Base-by-base conservation (phyloP, 2,329 filamentous ascomycete species). In the Pestalotiopsis sp. region DNA sequence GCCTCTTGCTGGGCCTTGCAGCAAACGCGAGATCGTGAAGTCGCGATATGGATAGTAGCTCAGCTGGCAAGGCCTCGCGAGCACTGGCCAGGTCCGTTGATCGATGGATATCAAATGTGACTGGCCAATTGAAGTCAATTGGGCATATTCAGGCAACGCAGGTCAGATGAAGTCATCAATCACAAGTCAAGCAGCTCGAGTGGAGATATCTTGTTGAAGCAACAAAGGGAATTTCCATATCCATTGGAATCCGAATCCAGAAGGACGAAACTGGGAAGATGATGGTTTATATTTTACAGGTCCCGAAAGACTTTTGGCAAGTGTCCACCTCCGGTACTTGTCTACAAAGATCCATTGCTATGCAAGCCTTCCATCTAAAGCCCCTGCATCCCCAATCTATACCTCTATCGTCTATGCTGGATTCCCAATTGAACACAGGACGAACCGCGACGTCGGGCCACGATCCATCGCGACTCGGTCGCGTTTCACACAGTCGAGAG, bases 381-480 rank as follows among this genome's bases (percentile, higher is more conserved):
- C 67, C 65, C 66, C 60, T 31, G 59, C 67, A 31, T 62, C 68
- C 70, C 71, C 70, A 70, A 70, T 76, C 75, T 76, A 77, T 71
- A 73, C 74, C 72, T 78, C 76, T 77, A 79, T 79, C 77, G 76
- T 78, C 75, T 78, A 71, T 77, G 74, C 73, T 78, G 75, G 74
- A 45, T 74, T 75, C 76, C 71, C 75, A 74, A 74, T 74, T 71
- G 73, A 73, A 76, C 72, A 74, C 71, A 70, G 69, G 73, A 74
- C 70, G 72, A 69, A 64, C 49, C 68, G 67, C 67, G 71, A 69
- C 70, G 55, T 68, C 61, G 69, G 72, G 70, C 72, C 69, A 73
- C 69, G 68, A 64, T 70, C 68, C 66, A 71, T 72, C 71, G 68
- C 70, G 66, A 69, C 69, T 73, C 71, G 68, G 69, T 72, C 71